phyloP scores from a whole-genome alignment of 306 rosid species.

The Erythrophleum fordii region DNA sequence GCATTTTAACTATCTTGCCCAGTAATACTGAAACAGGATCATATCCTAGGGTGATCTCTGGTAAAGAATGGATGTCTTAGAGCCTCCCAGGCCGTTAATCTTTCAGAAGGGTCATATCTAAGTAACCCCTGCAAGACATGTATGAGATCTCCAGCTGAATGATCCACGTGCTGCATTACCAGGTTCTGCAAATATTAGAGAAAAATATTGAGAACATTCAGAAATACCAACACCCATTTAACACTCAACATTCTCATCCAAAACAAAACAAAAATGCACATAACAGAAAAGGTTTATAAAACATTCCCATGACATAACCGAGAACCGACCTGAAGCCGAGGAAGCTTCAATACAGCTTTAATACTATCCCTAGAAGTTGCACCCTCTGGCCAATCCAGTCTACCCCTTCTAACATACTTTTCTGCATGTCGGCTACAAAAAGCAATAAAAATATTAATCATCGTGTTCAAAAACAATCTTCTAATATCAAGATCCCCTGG shows the following conservation, averaged over 20 bases:
- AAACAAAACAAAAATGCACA: background rate
- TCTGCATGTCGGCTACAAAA: constrained; percentile 76
- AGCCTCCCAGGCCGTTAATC: constrained; percentile 79
- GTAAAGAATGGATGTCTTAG: constrained; percentile 77
- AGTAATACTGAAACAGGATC: background rate
- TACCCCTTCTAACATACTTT: constrained; percentile 84
- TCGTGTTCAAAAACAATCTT: background rate
- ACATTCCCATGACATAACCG: background rate
- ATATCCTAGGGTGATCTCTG: constrained; percentile 65
- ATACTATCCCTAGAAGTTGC: constrained; percentile 90
- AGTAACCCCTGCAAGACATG: constrained; percentile 91
- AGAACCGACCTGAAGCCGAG: constrained; percentile 77
- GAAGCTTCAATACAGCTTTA: constrained; percentile 81
- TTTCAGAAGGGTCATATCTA: constrained; percentile 69
- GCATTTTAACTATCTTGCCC: no score
- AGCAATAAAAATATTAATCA: background rate
- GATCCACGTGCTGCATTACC: constrained; percentile 94
- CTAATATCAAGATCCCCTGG: background rate
- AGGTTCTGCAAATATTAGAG: constrained; percentile 62
- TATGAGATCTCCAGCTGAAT: constrained; percentile 91
- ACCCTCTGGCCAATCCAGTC: constrained; percentile 94
- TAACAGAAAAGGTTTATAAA: no score
- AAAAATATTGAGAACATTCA: no score
- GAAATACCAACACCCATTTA: background rate
- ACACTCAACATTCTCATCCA: background rate